Conservation (phyloP, 1,284 basidiomycete genomes). For the Fistulinella staudtii region DNA sequence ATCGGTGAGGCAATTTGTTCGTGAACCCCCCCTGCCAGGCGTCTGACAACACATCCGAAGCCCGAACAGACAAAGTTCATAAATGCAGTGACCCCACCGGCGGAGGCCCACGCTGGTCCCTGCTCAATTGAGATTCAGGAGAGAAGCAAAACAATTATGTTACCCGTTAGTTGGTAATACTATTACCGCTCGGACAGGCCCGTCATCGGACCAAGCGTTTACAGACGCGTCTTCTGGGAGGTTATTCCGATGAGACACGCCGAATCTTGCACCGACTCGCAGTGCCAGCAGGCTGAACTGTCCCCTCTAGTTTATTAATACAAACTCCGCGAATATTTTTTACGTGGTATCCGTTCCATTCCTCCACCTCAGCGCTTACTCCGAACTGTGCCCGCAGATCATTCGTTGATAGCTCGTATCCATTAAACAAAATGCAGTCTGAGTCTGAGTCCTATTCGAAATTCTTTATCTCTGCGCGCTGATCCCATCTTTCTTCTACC, state of each 20-base stretch:
- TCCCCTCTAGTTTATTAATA: slow-evolving; percentile 11
- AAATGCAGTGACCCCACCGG: too few relatives aligned
- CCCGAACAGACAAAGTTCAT: slow-evolving; percentile 10
- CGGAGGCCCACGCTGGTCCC: slow-evolving; percentile 9
- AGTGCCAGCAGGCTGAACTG: neutral
- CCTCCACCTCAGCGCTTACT: neutral
- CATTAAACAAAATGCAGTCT: too few relatives aligned
- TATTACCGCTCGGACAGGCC: slow-evolving; percentile 23
- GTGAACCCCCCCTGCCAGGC: slow-evolving; percentile 20
- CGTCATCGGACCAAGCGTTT: slow-evolving; percentile 6
- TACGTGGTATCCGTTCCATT: slow-evolving; percentile 5
- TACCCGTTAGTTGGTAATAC: slow-evolving; percentile 24
- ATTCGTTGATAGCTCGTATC: too few relatives aligned
- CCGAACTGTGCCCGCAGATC: neutral
- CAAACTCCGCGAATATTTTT: slow-evolving; percentile 31
- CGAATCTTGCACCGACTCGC: too few relatives aligned
- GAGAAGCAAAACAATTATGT: neutral
- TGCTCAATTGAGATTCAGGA: slow-evolving; percentile 15
- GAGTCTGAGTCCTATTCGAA: too few relatives aligned
- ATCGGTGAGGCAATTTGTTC: slow-evolving; percentile 17
- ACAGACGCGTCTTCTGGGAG: too few relatives aligned
- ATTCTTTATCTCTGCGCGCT: too few relatives aligned
- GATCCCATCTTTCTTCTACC: neutral
- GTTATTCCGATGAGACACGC: too few relatives aligned
- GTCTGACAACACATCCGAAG: slow-evolving; percentile 3